A percentile compares a stretch with the other conserved stretches of the same genome.
Conservation (phyloP, 257 asterid genomes). For the Ligustrum vulgare region DNA sequence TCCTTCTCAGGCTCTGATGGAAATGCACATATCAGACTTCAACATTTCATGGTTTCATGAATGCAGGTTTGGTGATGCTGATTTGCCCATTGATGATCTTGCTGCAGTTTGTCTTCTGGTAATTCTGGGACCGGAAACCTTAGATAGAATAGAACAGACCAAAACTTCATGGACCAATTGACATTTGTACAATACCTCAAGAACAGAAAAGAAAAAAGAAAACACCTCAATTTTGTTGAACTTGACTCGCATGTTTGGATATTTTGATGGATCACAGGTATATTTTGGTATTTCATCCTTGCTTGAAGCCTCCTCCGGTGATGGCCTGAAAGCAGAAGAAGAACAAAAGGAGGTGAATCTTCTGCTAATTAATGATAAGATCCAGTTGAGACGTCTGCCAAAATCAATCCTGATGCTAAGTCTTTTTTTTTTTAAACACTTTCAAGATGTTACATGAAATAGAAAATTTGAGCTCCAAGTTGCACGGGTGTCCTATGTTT, state of each 20-base stretch:
- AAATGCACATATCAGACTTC: constrained; percentile 7
- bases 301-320: constrained; percentile 80
- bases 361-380: constrained; percentile 5
- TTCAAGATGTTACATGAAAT: neutral
- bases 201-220: neutral
- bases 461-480: neutral
- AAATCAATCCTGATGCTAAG: neutral
- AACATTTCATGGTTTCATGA: constrained; percentile 13
- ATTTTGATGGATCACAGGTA: constrained; percentile 45
- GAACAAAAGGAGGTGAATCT: constrained; percentile 84
- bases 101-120: constrained; percentile 97
- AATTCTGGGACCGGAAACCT: constrained; percentile 6
- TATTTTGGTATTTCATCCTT: constrained; percentile 93
- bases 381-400: neutral
- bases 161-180: neutral
- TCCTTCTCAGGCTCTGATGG: constrained; percentile 4
- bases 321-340: constrained; percentile 79
- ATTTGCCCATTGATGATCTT: constrained; percentile 92
- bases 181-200: neutral
- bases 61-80: constrained; percentile 70
- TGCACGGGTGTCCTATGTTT: neutral
- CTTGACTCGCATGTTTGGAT: neutral
- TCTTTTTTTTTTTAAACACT: neutral
- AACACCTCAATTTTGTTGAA: neutral
- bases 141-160: neutral